Percentiles rank a stretch among this genome's conserved stretches.
phyloP scores from a whole-genome alignment of 345 rosid genomes.

The Garcia nutans region DNA sequence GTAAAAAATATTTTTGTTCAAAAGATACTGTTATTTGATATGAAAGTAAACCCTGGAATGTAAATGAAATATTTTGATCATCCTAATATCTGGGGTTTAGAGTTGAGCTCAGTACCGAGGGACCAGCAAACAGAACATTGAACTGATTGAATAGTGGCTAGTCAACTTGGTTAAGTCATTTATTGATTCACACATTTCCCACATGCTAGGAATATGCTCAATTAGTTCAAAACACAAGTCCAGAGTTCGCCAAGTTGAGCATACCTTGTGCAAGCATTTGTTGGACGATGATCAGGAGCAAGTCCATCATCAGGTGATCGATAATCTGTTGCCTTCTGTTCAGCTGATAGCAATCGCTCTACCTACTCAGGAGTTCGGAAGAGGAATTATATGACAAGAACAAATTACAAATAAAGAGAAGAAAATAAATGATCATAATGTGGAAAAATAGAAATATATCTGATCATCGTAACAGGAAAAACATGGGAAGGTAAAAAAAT shows the following conservation, averaged over 20 bases:
- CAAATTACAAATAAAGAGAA: not conserved
- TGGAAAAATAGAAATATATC: not conserved
- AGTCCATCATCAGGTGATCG: slow-evolving; percentile 93
- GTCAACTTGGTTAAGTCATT: not conserved
- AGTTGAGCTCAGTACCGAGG: not conserved
- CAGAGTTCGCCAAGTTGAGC: not conserved
- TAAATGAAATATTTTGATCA: not conserved
- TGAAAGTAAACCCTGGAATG: not conserved
- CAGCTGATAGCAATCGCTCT: slow-evolving; percentile 87
- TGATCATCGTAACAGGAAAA: not conserved
- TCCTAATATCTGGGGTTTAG: not conserved
- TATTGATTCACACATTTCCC: not conserved
- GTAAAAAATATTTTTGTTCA: not conserved
- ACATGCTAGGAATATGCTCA: not conserved
- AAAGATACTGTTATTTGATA: not conserved
- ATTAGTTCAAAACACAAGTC: slow-evolving; percentile 7
- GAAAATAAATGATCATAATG: not conserved
- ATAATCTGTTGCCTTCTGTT: slow-evolving; percentile 92
- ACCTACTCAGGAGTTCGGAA: slow-evolving; percentile 46
- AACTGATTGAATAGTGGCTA: not conserved
- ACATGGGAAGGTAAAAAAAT: not conserved
- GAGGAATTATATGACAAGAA: slow-evolving; percentile 6
- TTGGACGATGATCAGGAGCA: slow-evolving; percentile 93
- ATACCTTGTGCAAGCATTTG: slow-evolving; percentile 94
- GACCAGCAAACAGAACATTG: not conserved